phyloP scores from a whole-genome alignment of 225 moss, liverwort and hornwort genomes.

The Pseudisothecium myosuroides region DNA sequence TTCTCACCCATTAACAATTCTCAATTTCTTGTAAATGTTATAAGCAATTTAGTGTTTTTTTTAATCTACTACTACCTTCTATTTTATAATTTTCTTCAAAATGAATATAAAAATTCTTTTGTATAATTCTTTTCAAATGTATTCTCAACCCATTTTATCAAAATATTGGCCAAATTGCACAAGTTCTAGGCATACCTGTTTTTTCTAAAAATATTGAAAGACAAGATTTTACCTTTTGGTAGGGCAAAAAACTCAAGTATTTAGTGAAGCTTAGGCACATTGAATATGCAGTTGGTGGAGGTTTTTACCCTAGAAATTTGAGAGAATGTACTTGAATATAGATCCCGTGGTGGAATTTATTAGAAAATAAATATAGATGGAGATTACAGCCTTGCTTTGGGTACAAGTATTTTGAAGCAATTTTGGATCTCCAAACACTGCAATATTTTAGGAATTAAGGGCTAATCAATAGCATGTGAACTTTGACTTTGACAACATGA shows the following conservation, averaged over 20 bases:
- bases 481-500: background rate
- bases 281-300: background rate
- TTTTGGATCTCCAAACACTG: no score
- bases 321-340: background rate
- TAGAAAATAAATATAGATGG: background rate
- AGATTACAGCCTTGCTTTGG: no score
- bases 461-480: background rate
- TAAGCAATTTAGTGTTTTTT: accelerated
- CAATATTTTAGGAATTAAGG: no score
- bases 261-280: background rate
- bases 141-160: background rate
- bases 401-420: background rate
- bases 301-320: background rate
- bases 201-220: background rate
- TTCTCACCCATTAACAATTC: no score
- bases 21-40: no score
- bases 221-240: accelerated
- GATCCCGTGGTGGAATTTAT: accelerated
- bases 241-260: background rate
- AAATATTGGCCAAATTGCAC: accelerated
- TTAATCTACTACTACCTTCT: no score
- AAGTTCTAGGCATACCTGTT: background rate
- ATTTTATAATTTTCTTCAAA: background rate
- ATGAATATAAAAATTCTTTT: no score
- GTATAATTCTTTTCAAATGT: background rate